Conservation (phyloP, 2,329 filamentous ascomycete genomes). For the Hypomyces rosellus region DNA sequence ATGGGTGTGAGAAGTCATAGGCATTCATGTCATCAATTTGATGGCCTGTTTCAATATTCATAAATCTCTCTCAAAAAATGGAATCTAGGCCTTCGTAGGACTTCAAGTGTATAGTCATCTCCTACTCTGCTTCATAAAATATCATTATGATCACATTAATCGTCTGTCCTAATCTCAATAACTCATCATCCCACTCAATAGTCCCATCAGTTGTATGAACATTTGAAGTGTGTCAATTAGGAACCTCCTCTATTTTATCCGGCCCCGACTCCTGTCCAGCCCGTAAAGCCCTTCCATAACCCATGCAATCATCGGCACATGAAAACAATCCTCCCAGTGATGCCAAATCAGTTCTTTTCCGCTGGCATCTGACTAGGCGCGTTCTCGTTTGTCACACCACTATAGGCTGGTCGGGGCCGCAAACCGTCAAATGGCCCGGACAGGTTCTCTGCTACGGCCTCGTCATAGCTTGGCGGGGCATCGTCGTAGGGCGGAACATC, state of each 20-base stretch:
- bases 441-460: conserved; percentile 76
- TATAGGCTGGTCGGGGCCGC: conserved; percentile 59
- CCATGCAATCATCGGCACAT: not conserved
- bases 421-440: conserved; percentile 60
- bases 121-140: not conserved
- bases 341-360: conserved; percentile 24
- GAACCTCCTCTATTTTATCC: not conserved
- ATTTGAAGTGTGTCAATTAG: not conserved
- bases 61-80: too few relatives aligned
- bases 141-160: not conserved
- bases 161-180: too few relatives aligned
- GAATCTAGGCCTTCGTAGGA: too few relatives aligned
- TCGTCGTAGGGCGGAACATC: conserved; percentile 53
- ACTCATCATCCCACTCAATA: too few relatives aligned
- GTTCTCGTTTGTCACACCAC: conserved; percentile 56
- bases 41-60: too few relatives aligned
- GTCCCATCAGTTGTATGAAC: too few relatives aligned
- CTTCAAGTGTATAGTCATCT: too few relatives aligned
- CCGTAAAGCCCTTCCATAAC: not conserved
- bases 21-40: not conserved
- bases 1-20: not conserved
- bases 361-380: conserved; percentile 45
- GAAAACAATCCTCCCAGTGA: not conserved
- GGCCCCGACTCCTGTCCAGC: not conserved
- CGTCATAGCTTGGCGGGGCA: conserved; percentile 91